Evolutionary conservation across 2,329 filamentous ascomycete genomes (phyloP), one percentile per base, ranked within the genome.

Genomic region (Colletotrichum theobromicola): DNA sequence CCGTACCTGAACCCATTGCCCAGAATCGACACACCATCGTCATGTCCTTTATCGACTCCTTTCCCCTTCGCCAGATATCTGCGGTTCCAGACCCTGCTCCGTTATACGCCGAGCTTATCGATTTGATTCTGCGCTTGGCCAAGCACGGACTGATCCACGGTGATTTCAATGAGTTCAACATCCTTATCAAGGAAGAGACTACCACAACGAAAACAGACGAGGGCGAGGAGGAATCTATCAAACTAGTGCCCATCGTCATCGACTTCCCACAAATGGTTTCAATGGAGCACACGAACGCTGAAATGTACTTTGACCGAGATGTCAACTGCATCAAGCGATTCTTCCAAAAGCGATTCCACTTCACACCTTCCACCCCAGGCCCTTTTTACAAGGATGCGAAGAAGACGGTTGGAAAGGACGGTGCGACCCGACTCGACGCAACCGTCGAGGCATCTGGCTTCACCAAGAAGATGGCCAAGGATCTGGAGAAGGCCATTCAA

Each of bases 91-190:
- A 98, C 78, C 95, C 96, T 0, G 94, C 95, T 4, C 86, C 86
- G n/a, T 88, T 99, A 7, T 99, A 99, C 82, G 93, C 93, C n/a
- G 95, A 98, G 75, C 87, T 99, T 37, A 97, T 99, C 80, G 90
- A 92, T 55, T 90, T 98, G 79, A 95, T 99, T 70, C 87, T 99
- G 57, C 91, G 93, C 32, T 88, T 99, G 53, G 96, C 97, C 7
- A 92, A 92, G 76, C 92, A 96, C 78, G 97, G 97, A 8, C 87
- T 99, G 62, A 99, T 99, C 76, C 97, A 99, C 82, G 97, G 97
- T 76, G 97, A 99, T 83, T 99, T 97, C 87, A 99, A 99, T 87
- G 97, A 99, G 84, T 99, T 99, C 89, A 99, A 99, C 83, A 96
- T 99, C 77, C 87, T 99, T 37, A 93, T 99, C 82, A 95, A 97